Evolutionary conservation across 495 filamentous ascomycete species (phyloP).

Genomic region (Talaromyces ruber): DNA sequence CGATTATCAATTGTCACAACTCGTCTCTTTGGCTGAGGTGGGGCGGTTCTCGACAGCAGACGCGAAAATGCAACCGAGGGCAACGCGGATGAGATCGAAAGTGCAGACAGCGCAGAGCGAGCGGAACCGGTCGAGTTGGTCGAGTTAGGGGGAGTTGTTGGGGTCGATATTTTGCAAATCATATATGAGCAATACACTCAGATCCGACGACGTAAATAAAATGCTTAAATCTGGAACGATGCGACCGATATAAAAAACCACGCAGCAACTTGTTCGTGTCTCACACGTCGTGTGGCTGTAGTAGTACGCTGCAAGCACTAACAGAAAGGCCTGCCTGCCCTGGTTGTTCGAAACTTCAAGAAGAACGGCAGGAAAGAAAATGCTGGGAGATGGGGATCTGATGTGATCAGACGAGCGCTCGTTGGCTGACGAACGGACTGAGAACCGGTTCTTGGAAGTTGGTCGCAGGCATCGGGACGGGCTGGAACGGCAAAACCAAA

Average conservation of each 20-base stretch:
- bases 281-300: not conserved
- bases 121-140: not conserved
- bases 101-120: not conserved
- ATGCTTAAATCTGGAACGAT: not conserved
- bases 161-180: not conserved
- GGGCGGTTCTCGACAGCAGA: not conserved
- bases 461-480: not conserved
- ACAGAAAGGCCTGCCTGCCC: not conserved
- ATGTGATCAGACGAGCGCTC: conserved; percentile 2
- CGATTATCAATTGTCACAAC: not conserved
- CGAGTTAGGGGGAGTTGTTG: not conserved
- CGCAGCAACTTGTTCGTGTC: not conserved
- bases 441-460: conserved; percentile 7
- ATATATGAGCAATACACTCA: not conserved
- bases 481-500: not conserved
- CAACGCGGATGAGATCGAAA: not conserved
- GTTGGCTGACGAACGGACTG: not conserved
- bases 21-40: not conserved
- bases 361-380: not conserved
- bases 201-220: not conserved
- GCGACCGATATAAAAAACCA: not conserved
- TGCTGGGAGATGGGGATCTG: not conserved
- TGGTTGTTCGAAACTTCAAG: not conserved
- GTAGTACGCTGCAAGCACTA: not conserved
- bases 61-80: not conserved